Base-by-base conservation (phyloP, 116 monocot genomes). In the Dioscorea cayenensis region DNA sequence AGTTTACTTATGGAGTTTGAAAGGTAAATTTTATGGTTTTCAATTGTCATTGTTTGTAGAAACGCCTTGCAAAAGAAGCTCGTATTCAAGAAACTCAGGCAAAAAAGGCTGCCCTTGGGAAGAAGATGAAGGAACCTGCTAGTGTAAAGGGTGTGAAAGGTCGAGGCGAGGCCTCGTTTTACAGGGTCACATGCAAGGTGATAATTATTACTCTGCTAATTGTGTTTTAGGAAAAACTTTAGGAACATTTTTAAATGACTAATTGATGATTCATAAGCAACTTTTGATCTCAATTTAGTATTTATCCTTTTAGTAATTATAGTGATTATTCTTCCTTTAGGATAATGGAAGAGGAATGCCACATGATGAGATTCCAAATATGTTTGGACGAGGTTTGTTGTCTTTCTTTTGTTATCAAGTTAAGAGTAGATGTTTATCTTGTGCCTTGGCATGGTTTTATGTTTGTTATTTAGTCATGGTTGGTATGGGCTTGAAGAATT, bases 271-370 rank as follows among this genome's bases (percentile, higher is more conserved):
- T 43, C 6, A 7, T 12, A 0, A 43, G 7, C 11, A 43, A 10
- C 43, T 43, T 43, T 5, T 43, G 43, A 43, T 43, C 43, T 43
- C 8, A 0, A 43, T 43, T 32, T 32, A 4, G 43, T 43, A 43
- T 55, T n/a, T 1, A 16, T 35, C 29, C 59, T 9, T 17, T 14
- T 55, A n/a, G 22, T 21, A 50, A 36, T 35, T 72, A 49, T 28
- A 28, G 58, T 58, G 32, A 18, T 52, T 76, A 2, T 55, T 71
- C 36, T 21, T 71, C 20, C 60, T 84, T 49, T 75, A 99, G 99
- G 99, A 99, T 81, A 99, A 99, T 85, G 99, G 99, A 49, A 84
- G 87, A 87, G 99, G 94, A 80, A 99, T 99, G 99, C 83, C 94
- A 78, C 87, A 99, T 81, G 91, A 99, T 77, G 99, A 99, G 59